These are phyloP conservation scores for Irpex rosettiformis DNA, from an alignment of 1,284 basidiomycete species.

Conservation along the genomic window DNA sequence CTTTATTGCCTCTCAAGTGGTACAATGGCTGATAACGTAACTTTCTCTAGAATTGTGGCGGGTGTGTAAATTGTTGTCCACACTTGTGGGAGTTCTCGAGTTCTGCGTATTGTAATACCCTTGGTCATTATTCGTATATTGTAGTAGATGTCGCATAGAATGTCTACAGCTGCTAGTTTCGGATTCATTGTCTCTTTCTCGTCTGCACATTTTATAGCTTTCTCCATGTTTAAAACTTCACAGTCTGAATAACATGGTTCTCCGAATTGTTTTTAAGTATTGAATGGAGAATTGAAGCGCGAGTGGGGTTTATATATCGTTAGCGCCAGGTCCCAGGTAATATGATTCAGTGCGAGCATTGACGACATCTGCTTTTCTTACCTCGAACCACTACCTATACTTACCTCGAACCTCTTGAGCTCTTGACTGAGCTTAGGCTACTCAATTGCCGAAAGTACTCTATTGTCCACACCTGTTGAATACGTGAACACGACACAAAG, in stretches of 20 bases:
- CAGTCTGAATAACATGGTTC: background rate
- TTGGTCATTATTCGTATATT: background rate
- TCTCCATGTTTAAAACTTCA: background rate
- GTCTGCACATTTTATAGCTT: background rate
- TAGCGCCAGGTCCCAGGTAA: no score
- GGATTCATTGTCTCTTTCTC: background rate
- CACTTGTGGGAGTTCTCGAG: constrained; percentile 12
- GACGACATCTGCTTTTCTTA: background rate
- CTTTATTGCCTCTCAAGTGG: background rate
- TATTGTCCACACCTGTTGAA: background rate
- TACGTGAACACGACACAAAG: background rate
- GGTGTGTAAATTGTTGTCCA: constrained; percentile 27
- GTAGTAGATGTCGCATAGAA: constrained; percentile 1
- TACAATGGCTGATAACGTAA: background rate
- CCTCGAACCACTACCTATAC: background rate
- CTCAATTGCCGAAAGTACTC: background rate
- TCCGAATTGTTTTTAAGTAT: no score
- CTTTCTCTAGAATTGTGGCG: constrained; percentile 32
- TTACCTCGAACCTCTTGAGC: background rate
- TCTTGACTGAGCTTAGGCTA: background rate
- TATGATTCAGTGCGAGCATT: no score
- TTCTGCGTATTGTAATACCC: constrained; percentile 26
- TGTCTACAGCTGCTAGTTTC: background rate
- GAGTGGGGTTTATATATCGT: background rate
- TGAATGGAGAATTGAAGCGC: background rate